Base-by-base conservation (phyloP, 139 green algal species). In the Yamagishiella unicocca region DNA sequence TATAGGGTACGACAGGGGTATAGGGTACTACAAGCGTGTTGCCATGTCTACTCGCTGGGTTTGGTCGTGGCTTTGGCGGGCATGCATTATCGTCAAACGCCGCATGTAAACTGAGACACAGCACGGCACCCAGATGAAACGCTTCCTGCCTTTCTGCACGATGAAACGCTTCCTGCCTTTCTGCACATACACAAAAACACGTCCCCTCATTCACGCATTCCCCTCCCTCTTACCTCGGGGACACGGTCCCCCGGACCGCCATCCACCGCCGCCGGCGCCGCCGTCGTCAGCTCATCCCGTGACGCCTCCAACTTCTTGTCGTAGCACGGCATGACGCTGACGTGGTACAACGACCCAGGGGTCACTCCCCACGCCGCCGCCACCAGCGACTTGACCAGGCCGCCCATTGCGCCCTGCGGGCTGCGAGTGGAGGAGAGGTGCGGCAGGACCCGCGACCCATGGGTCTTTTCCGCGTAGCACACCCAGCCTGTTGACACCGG, bases 251-350 rank as follows among this genome's bases (percentile, higher is more conserved):
- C 53, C n/a, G 7, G 42, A 17, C 8, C 37, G n/a, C n/a, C n/a
- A 8, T 10, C n/a, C n/a, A n/a, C n/a, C n/a, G n/a, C 21, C 43
- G 24, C 43, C 72, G 72, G 25, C 33, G 25, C 45, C 29, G 29
- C 45, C 72, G 92, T 40, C 9, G 87, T 77, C 25, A 99, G 95
- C 85, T 99, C 96, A 14, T 96, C 94, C 0, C 96, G 85, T 0
- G 95, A 93, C 9, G 97, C 98, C 91, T 99, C 98, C 35, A 99
- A 94, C 96, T 99, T 99, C 92, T 99, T 99, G 92, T 99, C 98
- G 90, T 98, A 99, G 93, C 98, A 99, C 1, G 98, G 98, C 97
- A 99, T 99, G 17, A 99, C 88, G 22, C 93, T 90, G n/a, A 93
- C 95, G 90, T 99, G 98, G 89, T 97, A 99, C 3, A 99, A 76